Percentiles rank a stretch among this genome's conserved stretches.
phyloP scores from a whole-genome alignment of 306 rosid genomes.

The Begonia fuchsioides region DNA sequence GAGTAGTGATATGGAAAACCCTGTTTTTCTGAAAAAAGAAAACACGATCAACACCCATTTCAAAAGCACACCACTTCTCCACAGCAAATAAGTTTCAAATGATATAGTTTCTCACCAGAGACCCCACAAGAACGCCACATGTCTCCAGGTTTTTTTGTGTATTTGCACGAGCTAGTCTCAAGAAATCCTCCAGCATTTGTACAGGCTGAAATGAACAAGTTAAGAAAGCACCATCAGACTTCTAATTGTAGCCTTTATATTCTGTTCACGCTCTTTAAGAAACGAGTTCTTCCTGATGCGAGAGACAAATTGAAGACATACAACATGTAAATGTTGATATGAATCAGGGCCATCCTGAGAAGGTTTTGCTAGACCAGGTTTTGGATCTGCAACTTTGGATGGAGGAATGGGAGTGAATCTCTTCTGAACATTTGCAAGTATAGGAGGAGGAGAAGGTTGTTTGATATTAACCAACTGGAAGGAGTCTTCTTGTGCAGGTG shows the following conservation, averaged over 20 bases:
- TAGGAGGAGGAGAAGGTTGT: slow-evolving; percentile 90
- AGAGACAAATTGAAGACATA: slow-evolving; percentile 23
- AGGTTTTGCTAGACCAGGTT: slow-evolving; percentile 74
- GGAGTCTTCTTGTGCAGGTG: slow-evolving; percentile 46
- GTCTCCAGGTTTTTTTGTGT: slow-evolving; percentile 81
- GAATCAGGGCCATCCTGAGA: slow-evolving; percentile 44
- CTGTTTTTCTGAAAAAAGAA: slow-evolving; percentile 71
- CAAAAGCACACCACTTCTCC: not conserved
- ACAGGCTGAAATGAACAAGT: slow-evolving; percentile 51
- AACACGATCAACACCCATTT: slow-evolving; percentile 2
- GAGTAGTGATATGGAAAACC: slow-evolving; percentile 86
- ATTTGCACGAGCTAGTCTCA: slow-evolving; percentile 74
- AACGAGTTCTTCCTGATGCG: not conserved
- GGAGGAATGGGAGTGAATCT: slow-evolving; percentile 52
- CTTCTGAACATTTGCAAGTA: slow-evolving; percentile 70
- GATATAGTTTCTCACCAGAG: slow-evolving; percentile 46
- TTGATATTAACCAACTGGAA: slow-evolving; percentile 41
- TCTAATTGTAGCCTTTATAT: not conserved
- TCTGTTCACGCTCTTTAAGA: not conserved
- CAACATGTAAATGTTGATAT: slow-evolving; percentile 75
- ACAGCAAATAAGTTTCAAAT: not conserved
- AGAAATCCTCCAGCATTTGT: slow-evolving; percentile 84
- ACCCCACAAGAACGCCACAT: slow-evolving; percentile 92
- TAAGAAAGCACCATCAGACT: slow-evolving; percentile 10
- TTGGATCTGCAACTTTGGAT: slow-evolving; percentile 96